These are phyloP conservation scores for Auricularia cornea DNA, from an alignment of 768 basidiomycete genomes.

Conservation along the genomic window DNA sequence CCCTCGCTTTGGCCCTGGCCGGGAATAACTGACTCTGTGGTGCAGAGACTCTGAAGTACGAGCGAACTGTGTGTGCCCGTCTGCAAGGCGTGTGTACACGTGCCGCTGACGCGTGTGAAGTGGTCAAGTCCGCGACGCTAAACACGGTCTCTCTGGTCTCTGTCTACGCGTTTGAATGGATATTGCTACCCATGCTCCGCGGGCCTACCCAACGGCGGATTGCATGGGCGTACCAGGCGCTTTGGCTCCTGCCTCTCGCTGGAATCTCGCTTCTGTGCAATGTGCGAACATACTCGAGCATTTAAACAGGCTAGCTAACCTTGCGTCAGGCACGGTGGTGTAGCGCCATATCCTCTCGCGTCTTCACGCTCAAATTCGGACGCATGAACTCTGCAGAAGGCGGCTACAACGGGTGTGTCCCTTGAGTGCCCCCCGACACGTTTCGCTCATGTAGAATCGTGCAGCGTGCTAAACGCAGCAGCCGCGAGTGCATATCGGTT, in stretches of 20 bases:
- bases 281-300: conserved; percentile 36
- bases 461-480: conserved; percentile 52
- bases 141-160: conserved; percentile 64
- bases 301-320: conserved; percentile 6
- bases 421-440: background rate
- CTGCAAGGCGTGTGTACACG: background rate
- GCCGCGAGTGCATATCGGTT: conserved; percentile 75
- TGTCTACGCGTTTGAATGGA: conserved; percentile 66
- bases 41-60: conserved; percentile 69
- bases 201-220: conserved; percentile 51
- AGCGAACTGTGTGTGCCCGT: conserved; percentile 31
- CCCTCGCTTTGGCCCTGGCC: background rate
- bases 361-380: conserved; percentile 66
- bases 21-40: conserved; percentile 11
- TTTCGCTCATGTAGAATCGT: conserved; percentile 26
- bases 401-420: conserved; percentile 34
- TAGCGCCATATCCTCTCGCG: conserved; percentile 62
- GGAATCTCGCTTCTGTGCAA: conserved; percentile 74
- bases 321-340: conserved; percentile 64
- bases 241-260: conserved; percentile 77
- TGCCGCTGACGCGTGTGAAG: conserved; percentile 7
- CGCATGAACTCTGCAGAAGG: conserved; percentile 41
- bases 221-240: conserved; percentile 63
- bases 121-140: conserved; percentile 67
- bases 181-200: conserved; percentile 59